These are phyloP conservation scores for Ophiorrhiza pumila DNA, from an alignment of 257 asterid genomes.

Conservation along the genomic window DNA sequence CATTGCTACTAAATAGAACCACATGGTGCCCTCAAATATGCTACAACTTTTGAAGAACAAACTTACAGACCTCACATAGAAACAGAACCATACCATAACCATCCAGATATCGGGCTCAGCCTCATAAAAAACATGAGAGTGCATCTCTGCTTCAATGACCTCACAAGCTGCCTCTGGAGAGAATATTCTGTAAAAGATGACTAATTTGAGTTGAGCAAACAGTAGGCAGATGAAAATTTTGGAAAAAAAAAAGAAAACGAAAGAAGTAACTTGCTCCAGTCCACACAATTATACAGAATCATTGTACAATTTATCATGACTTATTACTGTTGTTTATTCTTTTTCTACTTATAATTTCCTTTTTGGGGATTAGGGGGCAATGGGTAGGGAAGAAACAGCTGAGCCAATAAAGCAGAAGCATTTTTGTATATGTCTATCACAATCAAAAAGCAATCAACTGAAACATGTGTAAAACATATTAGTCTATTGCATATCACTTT, in stretches of 20 bases:
- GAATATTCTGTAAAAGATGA: slow-evolving; percentile 62
- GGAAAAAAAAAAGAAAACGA: background rate
- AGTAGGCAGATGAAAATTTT: background rate
- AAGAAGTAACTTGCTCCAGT: background rate
- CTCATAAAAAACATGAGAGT: slow-evolving; percentile 88
- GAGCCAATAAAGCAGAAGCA: background rate
- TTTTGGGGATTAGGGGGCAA: background rate
- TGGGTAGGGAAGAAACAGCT: background rate
- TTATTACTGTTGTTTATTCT: background rate
- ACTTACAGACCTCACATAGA: background rate
- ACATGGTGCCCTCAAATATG: background rate
- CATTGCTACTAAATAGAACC: background rate
- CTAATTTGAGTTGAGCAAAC: slow-evolving; percentile 9
- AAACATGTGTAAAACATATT: background rate
- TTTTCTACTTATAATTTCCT: too few species aligned
- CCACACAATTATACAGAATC: background rate
- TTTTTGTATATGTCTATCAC: background rate
- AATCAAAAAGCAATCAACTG: background rate
- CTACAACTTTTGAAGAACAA: background rate
- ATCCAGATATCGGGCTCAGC: slow-evolving; percentile 99
- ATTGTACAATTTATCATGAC: background rate
- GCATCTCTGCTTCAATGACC: slow-evolving; percentile 92
- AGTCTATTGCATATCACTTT: background rate
- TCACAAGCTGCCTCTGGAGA: slow-evolving; percentile 96
- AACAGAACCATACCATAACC: slow-evolving; percentile 68